Conservation (phyloP, 345 rosid genomes). For the Pugionium cornutum region DNA sequence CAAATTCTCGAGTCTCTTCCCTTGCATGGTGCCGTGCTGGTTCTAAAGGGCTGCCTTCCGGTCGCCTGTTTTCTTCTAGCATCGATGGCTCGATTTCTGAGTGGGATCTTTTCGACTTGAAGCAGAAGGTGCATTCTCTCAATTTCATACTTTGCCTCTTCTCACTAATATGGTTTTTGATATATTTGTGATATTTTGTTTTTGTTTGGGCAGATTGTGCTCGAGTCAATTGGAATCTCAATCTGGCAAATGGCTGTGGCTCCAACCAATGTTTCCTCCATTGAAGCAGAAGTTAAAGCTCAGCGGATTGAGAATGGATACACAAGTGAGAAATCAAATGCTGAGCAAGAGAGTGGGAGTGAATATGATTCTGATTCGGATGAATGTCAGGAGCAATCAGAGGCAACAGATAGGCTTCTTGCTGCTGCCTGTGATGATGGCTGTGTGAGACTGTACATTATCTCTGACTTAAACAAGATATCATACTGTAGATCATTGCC, state of each 20-base stretch:
- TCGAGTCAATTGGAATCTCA: slow-evolving; percentile 72
- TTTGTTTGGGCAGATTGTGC: slow-evolving; percentile 56
- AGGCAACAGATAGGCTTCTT: slow-evolving; percentile 45
- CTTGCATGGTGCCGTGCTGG: slow-evolving; percentile 75
- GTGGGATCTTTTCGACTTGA: slow-evolving; percentile 84
- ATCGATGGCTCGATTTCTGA: slow-evolving; percentile 84
- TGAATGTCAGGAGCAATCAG: slow-evolving; percentile 42
- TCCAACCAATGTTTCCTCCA: slow-evolving; percentile 35
- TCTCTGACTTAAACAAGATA: slow-evolving; percentile 58
- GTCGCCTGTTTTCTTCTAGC: slow-evolving; percentile 78
- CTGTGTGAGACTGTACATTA: slow-evolving; percentile 60
- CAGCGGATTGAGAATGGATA: slow-evolving; percentile 53
- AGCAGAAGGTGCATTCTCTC: slow-evolving; percentile 51
- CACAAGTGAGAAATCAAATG: slow-evolving; percentile 41
- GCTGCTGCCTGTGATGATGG: slow-evolving; percentile 94
- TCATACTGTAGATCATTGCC: slow-evolving; percentile 72
- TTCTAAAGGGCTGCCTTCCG: slow-evolving; percentile 56
- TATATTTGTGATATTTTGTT: neutral
- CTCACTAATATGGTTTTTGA: neutral
- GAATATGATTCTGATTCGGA: slow-evolving; percentile 58
- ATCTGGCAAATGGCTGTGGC: slow-evolving; percentile 95
- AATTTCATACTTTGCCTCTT: too few relatives aligned
- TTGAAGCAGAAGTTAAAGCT: slow-evolving; percentile 36
- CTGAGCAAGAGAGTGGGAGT: slow-evolving; percentile 50
- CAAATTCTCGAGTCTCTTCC: slow-evolving; percentile 73